Evolutionary conservation across 139 green algal genomes (phyloP).

Genomic region (Tetratostichococcus sp.): DNA sequence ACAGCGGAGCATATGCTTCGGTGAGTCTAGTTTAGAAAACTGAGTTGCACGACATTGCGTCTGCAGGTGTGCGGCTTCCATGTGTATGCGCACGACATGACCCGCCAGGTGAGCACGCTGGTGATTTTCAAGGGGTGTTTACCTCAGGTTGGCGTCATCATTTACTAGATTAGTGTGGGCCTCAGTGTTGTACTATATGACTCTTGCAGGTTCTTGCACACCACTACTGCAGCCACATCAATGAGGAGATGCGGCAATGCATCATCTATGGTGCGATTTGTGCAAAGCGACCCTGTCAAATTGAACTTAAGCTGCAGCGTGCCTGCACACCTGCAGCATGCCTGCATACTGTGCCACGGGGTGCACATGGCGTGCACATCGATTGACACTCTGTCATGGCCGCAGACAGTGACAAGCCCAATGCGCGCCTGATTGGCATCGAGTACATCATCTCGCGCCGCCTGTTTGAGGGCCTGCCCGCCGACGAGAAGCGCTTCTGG

Average conservation of each 20-base stretch:
- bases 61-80: conserved; percentile 17
- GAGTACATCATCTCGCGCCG: conserved; percentile 61
- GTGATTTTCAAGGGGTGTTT: no score
- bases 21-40: no score
- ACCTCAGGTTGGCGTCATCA: no score
- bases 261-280: conserved; percentile 51
- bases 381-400: neutral
- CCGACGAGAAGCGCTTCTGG: conserved; percentile 75
- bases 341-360: no score
- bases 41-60: no score
- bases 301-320: no score
- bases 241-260: conserved; percentile 62
- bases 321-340: no score
- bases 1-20: no score
- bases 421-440: conserved; percentile 62
- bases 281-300: neutral
- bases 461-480: conserved; percentile 56
- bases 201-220: conserved; percentile 57
- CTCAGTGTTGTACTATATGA: no score
- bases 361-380: neutral
- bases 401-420: conserved; percentile 16
- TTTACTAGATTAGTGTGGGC: no score
- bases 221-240: conserved; percentile 36
- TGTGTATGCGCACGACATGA: conserved; percentile 26
- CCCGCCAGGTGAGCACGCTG: conserved; percentile 6